Conservation (phyloP, 2,329 filamentous ascomycete species). For the Verticillium nubilum region DNA sequence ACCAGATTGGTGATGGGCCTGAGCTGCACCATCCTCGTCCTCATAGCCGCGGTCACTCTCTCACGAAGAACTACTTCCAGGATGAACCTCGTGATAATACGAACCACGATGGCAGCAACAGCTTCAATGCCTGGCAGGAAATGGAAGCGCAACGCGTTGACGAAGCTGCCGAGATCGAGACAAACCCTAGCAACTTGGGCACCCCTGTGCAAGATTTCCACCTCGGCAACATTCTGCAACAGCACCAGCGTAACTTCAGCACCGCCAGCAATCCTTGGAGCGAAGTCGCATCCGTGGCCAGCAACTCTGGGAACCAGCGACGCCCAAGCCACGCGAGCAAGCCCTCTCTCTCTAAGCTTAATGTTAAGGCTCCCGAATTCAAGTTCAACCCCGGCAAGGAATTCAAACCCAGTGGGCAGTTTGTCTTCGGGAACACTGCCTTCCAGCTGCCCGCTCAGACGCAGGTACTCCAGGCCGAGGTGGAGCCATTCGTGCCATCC, state of each 20-base stretch:
- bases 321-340: slow-evolving; percentile 60
- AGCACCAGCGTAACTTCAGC: slow-evolving; percentile 52
- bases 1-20: slow-evolving; percentile 46
- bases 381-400: slow-evolving; percentile 59
- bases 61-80: slow-evolving; percentile 61
- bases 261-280: slow-evolving; percentile 60
- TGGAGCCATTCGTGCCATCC: slow-evolving; percentile 24
- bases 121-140: slow-evolving; percentile 33
- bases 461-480: slow-evolving; percentile 10
- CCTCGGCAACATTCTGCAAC: slow-evolving; percentile 31
- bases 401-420: slow-evolving; percentile 42
- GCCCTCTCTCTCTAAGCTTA: slow-evolving; percentile 71
- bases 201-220: slow-evolving; percentile 53
- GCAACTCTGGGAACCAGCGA: slow-evolving; percentile 25
- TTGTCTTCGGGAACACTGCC: slow-evolving; percentile 39
- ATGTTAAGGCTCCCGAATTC: slow-evolving; percentile 86
- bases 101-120: slow-evolving; percentile 27
- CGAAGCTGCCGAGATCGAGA: slow-evolving; percentile 63
- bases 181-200: slow-evolving; percentile 67
- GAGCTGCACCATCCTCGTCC: slow-evolving; percentile 67
- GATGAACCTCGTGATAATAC: slow-evolving; percentile 35
- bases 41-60: slow-evolving; percentile 67
- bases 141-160: slow-evolving; percentile 34
- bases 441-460: slow-evolving; percentile 51
- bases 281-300: slow-evolving; percentile 37